Conservation (phyloP, 176 grass and related monocot genomes). For the Raddia distichophylla region DNA sequence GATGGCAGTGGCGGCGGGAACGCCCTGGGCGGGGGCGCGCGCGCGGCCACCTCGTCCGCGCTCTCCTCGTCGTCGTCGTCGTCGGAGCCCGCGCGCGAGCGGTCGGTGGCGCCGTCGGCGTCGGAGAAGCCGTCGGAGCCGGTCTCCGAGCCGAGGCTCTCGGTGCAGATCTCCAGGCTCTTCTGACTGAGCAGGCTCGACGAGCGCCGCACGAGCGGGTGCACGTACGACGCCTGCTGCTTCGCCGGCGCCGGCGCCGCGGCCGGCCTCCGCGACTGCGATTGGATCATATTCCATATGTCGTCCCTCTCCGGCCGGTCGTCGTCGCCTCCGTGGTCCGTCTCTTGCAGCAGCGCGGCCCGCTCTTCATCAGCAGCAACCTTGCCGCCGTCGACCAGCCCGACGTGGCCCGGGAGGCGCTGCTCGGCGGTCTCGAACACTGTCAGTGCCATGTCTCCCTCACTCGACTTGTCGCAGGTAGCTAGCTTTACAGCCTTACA, state of each 20-base stretch:
- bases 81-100: conserved; percentile 36
- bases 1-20: conserved; percentile 85
- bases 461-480: conserved; percentile 30
- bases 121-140: conserved; percentile 76
- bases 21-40: conserved; percentile 33
- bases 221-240: conserved; percentile 63
- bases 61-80: conserved; percentile 28
- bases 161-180: conserved; percentile 95
- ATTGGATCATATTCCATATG: conserved; percentile 81
- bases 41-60: conserved; percentile 34
- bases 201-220: conserved; percentile 69
- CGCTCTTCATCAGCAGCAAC: not conserved
- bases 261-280: conserved; percentile 49
- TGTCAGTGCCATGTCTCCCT: conserved; percentile 48
- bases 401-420: conserved; percentile 37
- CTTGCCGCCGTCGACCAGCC: conserved; percentile 24
- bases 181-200: conserved; percentile 82
- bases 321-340: conserved; percentile 34
- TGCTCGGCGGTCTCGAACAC: conserved; percentile 52
- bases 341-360: conserved; percentile 42
- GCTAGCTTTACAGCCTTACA: not conserved
- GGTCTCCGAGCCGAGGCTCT: conserved; percentile 96
- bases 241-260: not conserved
- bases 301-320: conserved; percentile 50
- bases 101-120: conserved; percentile 41